Evolutionary conservation across 2,329 filamentous ascomycete species (phyloP).

Genomic region (Apiospora koreana): DNA sequence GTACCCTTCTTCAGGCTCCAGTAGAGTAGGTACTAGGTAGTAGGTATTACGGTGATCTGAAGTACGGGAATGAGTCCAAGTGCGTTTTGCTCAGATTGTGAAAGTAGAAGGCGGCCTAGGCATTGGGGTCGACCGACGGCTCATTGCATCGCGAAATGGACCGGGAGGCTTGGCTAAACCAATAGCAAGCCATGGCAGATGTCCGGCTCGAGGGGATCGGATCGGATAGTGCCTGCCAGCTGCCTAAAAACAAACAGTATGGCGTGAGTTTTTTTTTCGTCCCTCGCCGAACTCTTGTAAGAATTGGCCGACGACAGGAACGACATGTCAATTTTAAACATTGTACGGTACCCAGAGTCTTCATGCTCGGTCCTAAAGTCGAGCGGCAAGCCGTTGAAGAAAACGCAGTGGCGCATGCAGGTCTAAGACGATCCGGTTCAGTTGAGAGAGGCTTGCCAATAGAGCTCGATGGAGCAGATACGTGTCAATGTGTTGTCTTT

Average conservation of each 20-base stretch:
- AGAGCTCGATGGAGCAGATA: not conserved
- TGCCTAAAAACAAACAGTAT: not conserved
- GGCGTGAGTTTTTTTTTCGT: not conserved
- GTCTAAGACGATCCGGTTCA: not conserved
- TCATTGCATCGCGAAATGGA: not conserved
- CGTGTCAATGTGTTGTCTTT: slow-evolving; percentile 1
- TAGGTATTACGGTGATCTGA: not conserved
- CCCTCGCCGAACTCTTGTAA: not conserved
- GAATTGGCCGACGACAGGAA: not conserved
- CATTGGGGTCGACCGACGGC: not conserved
- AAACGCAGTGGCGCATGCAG: not conserved
- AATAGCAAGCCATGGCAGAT: not conserved
- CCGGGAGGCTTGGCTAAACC: not conserved
- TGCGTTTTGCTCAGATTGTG: not conserved
- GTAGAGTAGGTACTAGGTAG: not conserved
- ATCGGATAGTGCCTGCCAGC: not conserved
- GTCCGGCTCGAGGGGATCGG: not conserved
- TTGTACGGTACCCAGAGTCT: no score
- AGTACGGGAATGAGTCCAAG: not conserved
- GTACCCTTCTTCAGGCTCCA: not conserved
- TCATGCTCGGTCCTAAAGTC: not conserved
- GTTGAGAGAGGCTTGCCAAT: not conserved
- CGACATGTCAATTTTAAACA: not conserved
- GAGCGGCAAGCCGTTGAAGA: slow-evolving; percentile 5
- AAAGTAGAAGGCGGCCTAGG: not conserved